phyloP scores from a whole-genome alignment of 371 early-diverging fungal genomes.

The Mucor velutinosus region DNA sequence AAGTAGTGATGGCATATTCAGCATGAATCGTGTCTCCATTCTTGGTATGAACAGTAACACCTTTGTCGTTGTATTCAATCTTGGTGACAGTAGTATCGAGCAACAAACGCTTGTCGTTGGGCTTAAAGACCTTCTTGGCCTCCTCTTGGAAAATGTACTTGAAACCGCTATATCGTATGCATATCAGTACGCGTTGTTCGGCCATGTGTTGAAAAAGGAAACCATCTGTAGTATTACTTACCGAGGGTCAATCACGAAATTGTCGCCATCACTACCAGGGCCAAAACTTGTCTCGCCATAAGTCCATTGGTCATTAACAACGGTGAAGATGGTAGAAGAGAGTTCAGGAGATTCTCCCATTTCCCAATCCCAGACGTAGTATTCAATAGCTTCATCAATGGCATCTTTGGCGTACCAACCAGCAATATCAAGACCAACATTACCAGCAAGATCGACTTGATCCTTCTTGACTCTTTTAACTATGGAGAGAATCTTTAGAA shows the following conservation, averaged over 20 bases:
- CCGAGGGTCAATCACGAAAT: constrained; percentile 44
- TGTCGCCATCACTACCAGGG: constrained; percentile 43
- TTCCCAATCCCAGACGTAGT: constrained; percentile 48
- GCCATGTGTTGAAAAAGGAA: background rate
- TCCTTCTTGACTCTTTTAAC: constrained; percentile 32
- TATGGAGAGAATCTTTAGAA: constrained; percentile 5
- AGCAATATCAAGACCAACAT: constrained; percentile 34
- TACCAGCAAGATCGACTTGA: constrained; percentile 42
- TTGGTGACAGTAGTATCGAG: constrained; percentile 37
- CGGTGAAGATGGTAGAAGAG: constrained; percentile 30
- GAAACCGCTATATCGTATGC: constrained; percentile 35
- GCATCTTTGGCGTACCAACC: constrained; percentile 40
- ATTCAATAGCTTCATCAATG: constrained; percentile 46
- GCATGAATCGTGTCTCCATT: constrained; percentile 38
- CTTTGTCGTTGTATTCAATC: constrained; percentile 32
- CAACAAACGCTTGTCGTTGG: constrained; percentile 31
- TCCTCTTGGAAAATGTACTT: constrained; percentile 43
- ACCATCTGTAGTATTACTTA: constrained; percentile 3
- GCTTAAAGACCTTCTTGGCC: constrained; percentile 29
- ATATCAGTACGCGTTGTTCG: background rate
- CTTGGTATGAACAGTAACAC: constrained; percentile 37
- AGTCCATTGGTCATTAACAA: constrained; percentile 36
- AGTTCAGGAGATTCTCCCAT: constrained; percentile 44
- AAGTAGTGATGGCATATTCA: constrained; percentile 52
- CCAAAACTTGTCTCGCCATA: constrained; percentile 30